A percentile compares a stretch with the other conserved stretches of the same genome.
Evolutionary conservation across 257 asterid species (phyloP).

Genomic region (Haberlea rhodopensis): DNA sequence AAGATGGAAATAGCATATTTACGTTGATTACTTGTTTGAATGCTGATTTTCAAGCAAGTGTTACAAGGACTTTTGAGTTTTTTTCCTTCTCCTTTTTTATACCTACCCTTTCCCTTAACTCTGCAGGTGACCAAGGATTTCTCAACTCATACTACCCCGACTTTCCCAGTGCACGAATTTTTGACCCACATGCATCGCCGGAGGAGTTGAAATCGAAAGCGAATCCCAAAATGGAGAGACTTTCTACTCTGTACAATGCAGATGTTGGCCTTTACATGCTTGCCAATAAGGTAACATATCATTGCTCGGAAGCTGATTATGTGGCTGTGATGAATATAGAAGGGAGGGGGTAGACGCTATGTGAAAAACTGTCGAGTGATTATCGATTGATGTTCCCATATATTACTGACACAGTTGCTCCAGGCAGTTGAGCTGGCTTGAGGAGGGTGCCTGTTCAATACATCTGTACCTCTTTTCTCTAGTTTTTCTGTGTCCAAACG

Average conservation of each 20-base stretch:
- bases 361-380: conserved; percentile 7
- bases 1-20: conserved; percentile 15
- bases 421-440: conserved; percentile 12
- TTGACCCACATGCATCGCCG: conserved; percentile 63
- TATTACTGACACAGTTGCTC: conserved; percentile 26
- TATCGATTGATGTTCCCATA: not conserved
- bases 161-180: conserved; percentile 86
- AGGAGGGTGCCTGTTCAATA: conserved; percentile 18
- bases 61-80: not conserved
- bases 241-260: conserved; percentile 92
- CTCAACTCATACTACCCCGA: conserved; percentile 85
- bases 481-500: conserved; percentile 5
- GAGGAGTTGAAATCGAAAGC: conserved; percentile 80
- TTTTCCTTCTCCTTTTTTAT: conserved; percentile 9
- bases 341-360: not conserved
- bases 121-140: conserved; percentile 96
- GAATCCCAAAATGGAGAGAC: conserved; percentile 90
- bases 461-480: not conserved
- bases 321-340: not conserved
- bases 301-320: conserved; percentile 15
- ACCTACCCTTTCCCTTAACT: conserved; percentile 14
- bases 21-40: conserved; percentile 4
- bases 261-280: conserved; percentile 99
- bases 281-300: conserved; percentile 78
- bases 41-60: conserved; percentile 7